These are phyloP conservation scores for Blastocladiella emersonii DNA, from an alignment of 371 early-diverging fungal species.

Conservation along the genomic window DNA sequence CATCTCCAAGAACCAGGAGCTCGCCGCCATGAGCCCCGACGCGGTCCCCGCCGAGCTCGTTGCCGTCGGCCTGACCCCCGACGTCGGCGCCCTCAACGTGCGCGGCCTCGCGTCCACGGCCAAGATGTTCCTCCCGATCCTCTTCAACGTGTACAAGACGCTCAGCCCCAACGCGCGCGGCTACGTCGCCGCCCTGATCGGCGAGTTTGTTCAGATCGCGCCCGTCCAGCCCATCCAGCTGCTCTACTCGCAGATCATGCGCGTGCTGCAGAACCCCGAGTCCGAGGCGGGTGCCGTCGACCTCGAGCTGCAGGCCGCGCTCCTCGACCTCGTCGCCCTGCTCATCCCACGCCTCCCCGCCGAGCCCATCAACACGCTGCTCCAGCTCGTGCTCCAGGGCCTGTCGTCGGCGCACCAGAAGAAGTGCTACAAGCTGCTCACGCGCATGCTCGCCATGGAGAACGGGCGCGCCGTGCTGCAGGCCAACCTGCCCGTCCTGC, in stretches of 20 bases:
- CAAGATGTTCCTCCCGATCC: slow-evolving; percentile 1
- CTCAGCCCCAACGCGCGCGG: not conserved
- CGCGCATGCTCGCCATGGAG: slow-evolving; percentile 36
- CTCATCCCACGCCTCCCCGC: not conserved
- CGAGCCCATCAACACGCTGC: not conserved
- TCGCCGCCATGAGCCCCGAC: not conserved
- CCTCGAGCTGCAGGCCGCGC: not conserved
- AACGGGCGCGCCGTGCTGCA: slow-evolving; percentile 28
- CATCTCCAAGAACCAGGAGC: not conserved
- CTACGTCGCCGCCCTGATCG: not conserved
- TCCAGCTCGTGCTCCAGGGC: not conserved
- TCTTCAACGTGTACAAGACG: slow-evolving; percentile 5
- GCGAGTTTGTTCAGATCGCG: slow-evolving; percentile 2
- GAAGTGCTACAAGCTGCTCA: slow-evolving; percentile 81
- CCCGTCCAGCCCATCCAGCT: not conserved
- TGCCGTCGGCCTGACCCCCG: not conserved
- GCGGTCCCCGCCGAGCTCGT: not conserved
- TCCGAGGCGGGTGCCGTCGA: too few relatives aligned
- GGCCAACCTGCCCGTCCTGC: slow-evolving; percentile 11
- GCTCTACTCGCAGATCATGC: slow-evolving; percentile 3
- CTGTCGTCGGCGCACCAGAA: slow-evolving; percentile 56
- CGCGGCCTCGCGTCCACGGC: not conserved
- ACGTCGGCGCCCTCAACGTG: not conserved
- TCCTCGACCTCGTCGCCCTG: not conserved
- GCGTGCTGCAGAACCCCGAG: not conserved